phyloP scores from a whole-genome alignment of 768 basidiomycete species.

The Kondoa subrosea region DNA sequence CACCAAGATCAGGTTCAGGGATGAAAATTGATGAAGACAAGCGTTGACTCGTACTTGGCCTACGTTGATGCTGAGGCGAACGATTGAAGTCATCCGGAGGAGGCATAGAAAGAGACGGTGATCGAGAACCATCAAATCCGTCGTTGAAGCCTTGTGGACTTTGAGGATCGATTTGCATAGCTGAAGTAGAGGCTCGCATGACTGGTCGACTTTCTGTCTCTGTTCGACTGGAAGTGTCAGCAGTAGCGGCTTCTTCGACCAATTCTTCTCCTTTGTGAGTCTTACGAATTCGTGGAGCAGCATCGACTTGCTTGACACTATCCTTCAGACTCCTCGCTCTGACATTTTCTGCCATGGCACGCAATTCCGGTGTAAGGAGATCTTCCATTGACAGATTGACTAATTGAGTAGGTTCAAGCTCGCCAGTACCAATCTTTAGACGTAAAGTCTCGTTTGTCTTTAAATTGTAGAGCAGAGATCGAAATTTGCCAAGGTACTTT shows the following conservation, averaged over 20 bases:
- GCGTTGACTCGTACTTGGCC: neutral
- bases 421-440: slow-evolving; percentile 52
- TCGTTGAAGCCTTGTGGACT: neutral
- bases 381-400: slow-evolving; percentile 76
- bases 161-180: neutral
- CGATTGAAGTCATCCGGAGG: neutral
- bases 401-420: slow-evolving; percentile 53
- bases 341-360: slow-evolving; percentile 62
- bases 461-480: slow-evolving; percentile 75
- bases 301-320: slow-evolving; percentile 50
- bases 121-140: neutral
- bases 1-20: slow-evolving; percentile 7
- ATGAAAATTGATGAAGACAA: slow-evolving; percentile 4
- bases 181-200: neutral
- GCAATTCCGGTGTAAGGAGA: slow-evolving; percentile 68
- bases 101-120: neutral
- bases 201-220: neutral
- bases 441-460: slow-evolving; percentile 65
- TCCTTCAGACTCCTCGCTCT: slow-evolving; percentile 69
- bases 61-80: neutral
- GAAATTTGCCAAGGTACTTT: slow-evolving; percentile 51
- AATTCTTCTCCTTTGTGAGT: slow-evolving; percentile 86
- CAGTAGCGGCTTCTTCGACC: slow-evolving; percentile 48
- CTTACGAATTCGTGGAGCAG: slow-evolving; percentile 49
- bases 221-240: neutral